Base-by-base conservation (phyloP, 257 asterid genomes). In the Vinca minor region DNA sequence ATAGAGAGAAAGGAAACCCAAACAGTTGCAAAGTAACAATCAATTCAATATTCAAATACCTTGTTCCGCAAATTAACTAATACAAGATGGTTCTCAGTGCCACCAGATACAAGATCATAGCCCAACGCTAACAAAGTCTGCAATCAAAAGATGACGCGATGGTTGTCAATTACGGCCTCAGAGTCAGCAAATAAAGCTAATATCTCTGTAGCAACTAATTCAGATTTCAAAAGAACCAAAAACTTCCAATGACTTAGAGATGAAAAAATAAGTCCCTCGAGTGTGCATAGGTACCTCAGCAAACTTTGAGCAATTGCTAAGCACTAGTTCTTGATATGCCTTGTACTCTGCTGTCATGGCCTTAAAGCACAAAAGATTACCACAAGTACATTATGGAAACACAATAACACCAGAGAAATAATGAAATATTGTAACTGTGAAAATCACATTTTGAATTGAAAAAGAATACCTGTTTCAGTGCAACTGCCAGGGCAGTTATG, bases 31-130 rank as follows among this genome's bases (percentile, higher is more conserved):
- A 35, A 55, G 62, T n/a, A n/a, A n/a, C n/a, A n/a, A n/a, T n/a
- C n/a, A 18, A 25, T 21, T 20, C n/a, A 34, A 29, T 50, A 69
- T 3, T 13, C 35, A 36, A 46, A 59, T 80, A 88, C 95, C 96
- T 85, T 86, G 66, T 86, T 69, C 82, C 78, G 79, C 64, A 92
- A 74, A 74, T 92, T 92, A 59, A 92, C 96, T 77, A 92, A 74
- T 45, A 92, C 96, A 5, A 92, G 91, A 87, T 92, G 98, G 80
- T 92, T 92, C 14, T 92, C 98, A 26, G 98, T 92, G 74, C 98
- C 98, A 45, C 96, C 98, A 73, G 98, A 92, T 26, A 92, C 98
- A 59, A 92, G 81, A 31, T 92, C 80, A 73, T 92, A 89, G 64
- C 93, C 96, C 62, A 29, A 71, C 72, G 74, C 81, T 66, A 87